Conservation (phyloP, 495 filamentous ascomycete species). For the Oidiodendron maius region DNA sequence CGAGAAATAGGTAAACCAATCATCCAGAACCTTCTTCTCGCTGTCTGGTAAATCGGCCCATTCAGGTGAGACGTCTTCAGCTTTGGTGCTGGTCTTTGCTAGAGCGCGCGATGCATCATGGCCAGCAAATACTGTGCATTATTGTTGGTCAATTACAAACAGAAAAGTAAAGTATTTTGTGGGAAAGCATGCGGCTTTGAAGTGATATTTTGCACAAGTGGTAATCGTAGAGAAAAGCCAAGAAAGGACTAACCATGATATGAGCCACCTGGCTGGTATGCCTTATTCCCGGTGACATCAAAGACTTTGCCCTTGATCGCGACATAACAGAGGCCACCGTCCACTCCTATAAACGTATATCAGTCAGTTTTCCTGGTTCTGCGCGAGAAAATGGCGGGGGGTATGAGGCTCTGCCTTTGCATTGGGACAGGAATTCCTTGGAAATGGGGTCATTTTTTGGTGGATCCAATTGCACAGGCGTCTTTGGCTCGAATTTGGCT, state of each 20-base stretch:
- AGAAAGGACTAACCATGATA: conserved; percentile 65
- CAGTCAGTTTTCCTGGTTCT: no score
- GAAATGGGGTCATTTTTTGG: conserved; percentile 86
- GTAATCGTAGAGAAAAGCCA: not conserved
- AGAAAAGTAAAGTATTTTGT: not conserved
- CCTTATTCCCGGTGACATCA: conserved; percentile 80
- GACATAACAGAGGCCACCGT: conserved; percentile 70
- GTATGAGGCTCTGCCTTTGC: conserved; percentile 56
- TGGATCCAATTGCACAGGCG: conserved; percentile 70
- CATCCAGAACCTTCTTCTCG: conserved; percentile 75
- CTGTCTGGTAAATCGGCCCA: conserved; percentile 85
- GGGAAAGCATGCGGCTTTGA: no score
- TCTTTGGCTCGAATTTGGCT: conserved; percentile 80
- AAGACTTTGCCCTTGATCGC: conserved; percentile 96
- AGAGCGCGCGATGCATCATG: conserved; percentile 91
- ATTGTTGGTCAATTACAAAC: not conserved
- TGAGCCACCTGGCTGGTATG: conserved; percentile 75
- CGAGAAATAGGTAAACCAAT: conserved; percentile 93
- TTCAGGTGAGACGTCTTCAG: conserved; percentile 74
- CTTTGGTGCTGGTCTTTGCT: conserved; percentile 77
- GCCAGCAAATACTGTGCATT: conserved; percentile 75
- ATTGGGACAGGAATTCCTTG: conserved; percentile 66
- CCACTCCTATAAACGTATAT: conserved; percentile 49
- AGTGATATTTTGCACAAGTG: no score
- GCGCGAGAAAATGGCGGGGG: not conserved